Evolutionary conservation across 345 rosid species (phyloP).

Genomic region (Brassica cretica): DNA sequence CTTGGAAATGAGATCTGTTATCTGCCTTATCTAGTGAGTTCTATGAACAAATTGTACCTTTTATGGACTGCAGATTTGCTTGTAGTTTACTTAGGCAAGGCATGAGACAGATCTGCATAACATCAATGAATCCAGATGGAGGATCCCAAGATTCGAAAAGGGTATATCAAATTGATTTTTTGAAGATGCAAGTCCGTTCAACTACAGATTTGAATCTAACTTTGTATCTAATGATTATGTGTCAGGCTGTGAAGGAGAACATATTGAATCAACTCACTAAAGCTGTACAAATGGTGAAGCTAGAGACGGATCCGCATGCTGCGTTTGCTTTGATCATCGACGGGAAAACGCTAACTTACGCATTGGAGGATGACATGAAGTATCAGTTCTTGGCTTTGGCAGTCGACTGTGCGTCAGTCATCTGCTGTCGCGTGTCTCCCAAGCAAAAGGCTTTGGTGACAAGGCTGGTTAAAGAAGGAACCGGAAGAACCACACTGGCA

Average conservation of each 20-base stretch:
- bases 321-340: conserved; percentile 95
- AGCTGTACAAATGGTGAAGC: conserved; percentile 81
- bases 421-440: conserved; percentile 98
- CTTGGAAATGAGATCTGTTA: conserved; percentile 17
- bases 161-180: no score
- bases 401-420: conserved; percentile 92
- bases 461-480: conserved; percentile 61
- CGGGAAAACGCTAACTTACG: conserved; percentile 75
- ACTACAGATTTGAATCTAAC: not conserved
- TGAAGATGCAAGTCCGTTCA: no score
- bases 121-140: conserved; percentile 21
- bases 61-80: conserved; percentile 61
- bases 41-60: conserved; percentile 2
- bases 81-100: conserved; percentile 97
- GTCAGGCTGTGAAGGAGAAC: conserved; percentile 73
- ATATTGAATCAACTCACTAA: conserved; percentile 77
- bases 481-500: conserved; percentile 87
- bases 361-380: conserved; percentile 87
- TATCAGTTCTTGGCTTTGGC: conserved; percentile 80
- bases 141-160: no score
- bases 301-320: conserved; percentile 86
- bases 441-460: conserved; percentile 97
- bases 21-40: conserved; percentile 13
- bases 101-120: conserved; percentile 84
- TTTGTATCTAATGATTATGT: conserved; percentile 30